Evolutionary conservation across 78 protist species (phyloP).

Genomic region (Dictyostelium brefeldianum): DNA sequence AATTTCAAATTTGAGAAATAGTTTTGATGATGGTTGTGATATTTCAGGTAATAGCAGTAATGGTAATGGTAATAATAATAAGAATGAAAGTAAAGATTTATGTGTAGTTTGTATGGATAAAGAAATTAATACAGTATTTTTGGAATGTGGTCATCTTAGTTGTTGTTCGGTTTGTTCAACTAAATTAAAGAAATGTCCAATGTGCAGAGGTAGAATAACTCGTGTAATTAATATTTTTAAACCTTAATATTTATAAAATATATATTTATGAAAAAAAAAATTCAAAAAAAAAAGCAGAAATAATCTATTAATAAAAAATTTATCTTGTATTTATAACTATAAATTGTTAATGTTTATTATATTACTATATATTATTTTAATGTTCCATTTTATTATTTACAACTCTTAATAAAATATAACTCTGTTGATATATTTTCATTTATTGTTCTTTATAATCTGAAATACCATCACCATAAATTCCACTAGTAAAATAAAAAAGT

Average conservation of each 20-base stretch:
- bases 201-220: constrained; percentile 64
- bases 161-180: constrained; percentile 76
- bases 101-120: constrained; percentile 83
- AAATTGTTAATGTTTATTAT: too few species aligned
- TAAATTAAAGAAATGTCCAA: constrained; percentile 70
- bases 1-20: too few species aligned
- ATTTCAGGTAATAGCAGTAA: neutral
- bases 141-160: constrained; percentile 86
- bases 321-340: too few species aligned
- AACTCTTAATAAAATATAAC: too few species aligned
- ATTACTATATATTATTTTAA: too few species aligned
- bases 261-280: neutral
- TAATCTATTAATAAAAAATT: too few species aligned
- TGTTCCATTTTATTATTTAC: too few species aligned
- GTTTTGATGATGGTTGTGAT: too few species aligned
- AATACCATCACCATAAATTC: constrained; percentile 87
- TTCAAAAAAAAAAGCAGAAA: too few species aligned
- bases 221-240: constrained; percentile 72
- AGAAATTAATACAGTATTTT: constrained; percentile 75
- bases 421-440: too few species aligned
- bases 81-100: constrained; percentile 14
- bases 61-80: neutral
- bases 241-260: constrained; percentile 4
- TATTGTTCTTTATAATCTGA: constrained; percentile 75
- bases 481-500: neutral